Percentiles rank a stretch among this genome's conserved stretches.
These are phyloP conservation scores for Phytophthora pluvialis DNA, from an alignment of 352 stramenopile genomes.

Conservation along the genomic window DNA sequence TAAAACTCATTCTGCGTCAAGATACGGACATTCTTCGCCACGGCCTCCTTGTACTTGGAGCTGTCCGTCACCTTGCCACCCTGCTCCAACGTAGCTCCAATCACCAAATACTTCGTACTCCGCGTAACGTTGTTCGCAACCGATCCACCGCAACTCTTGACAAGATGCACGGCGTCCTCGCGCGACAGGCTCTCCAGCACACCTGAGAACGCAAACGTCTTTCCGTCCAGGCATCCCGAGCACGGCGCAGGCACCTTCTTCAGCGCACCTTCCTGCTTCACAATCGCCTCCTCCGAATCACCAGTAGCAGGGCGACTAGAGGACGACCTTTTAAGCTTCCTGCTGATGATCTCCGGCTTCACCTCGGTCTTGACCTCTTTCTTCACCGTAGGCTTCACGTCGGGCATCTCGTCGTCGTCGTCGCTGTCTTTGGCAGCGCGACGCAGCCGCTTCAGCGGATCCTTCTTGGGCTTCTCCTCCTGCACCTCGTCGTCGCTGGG, in stretches of 20 bases:
- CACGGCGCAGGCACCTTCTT: conserved; percentile 63
- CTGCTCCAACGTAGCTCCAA: conserved; percentile 71
- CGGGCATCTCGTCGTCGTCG: conserved; percentile 32
- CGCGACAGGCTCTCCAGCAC: conserved; percentile 62
- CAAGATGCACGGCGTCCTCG: conserved; percentile 73
- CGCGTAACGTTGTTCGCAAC: conserved; percentile 71
- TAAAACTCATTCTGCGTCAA: conserved; percentile 89
- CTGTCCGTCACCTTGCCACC: conserved; percentile 60
- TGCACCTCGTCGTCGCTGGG: conserved; percentile 28
- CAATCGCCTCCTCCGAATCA: conserved; percentile 13
- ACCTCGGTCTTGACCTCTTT: conserved; percentile 16
- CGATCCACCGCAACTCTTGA: conserved; percentile 79
- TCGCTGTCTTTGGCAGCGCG: conserved; percentile 19
- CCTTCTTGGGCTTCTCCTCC: conserved; percentile 24
- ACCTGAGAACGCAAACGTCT: conserved; percentile 83
- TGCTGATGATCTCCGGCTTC: conserved; percentile 16
- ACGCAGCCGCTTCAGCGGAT: conserved; percentile 19
- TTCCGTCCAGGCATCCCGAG: conserved; percentile 73
- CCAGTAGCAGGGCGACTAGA: conserved; percentile 6
- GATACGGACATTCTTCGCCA: conserved; percentile 84
- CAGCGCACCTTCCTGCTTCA: conserved; percentile 34
- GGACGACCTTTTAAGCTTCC: background rate
- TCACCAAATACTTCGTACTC: conserved; percentile 81
- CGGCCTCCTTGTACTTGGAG: conserved; percentile 92
- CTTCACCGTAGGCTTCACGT: conserved; percentile 21